Conservation (phyloP, 2,329 filamentous ascomycete species). For the Alternaria brassicicola region DNA sequence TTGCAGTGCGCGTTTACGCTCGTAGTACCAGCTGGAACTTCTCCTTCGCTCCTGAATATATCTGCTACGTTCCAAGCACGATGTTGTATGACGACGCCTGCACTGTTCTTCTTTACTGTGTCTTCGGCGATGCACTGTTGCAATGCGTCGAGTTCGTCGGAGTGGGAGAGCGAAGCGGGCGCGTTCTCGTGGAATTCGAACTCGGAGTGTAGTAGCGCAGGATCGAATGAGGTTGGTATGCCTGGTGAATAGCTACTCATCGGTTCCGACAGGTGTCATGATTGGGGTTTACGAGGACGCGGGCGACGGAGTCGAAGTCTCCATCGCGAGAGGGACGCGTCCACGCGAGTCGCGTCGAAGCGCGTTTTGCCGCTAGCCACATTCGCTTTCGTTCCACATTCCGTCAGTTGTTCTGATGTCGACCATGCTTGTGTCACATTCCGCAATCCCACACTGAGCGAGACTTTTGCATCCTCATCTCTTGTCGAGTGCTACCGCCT, state of each 20-base stretch:
- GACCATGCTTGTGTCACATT: background rate
- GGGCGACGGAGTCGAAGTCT: slow-evolving; percentile 5
- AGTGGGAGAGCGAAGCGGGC: slow-evolving; percentile 38
- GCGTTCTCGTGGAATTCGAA: slow-evolving; percentile 29
- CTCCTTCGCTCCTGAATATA: slow-evolving; percentile 58
- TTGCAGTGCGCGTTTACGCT: slow-evolving; percentile 1
- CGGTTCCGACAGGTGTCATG: slow-evolving; percentile 5
- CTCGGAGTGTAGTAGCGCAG: slow-evolving; percentile 58
- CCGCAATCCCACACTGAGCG: background rate
- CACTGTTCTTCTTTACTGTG: slow-evolving; percentile 49
- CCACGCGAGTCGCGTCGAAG: slow-evolving; percentile 12
- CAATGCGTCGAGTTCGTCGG: slow-evolving; percentile 57
- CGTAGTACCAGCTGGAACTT: slow-evolving; percentile 45
- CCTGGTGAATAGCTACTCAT: slow-evolving; percentile 40
- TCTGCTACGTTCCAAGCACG: slow-evolving; percentile 56
- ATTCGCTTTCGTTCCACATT: slow-evolving; percentile 9
- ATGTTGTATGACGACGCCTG: slow-evolving; percentile 59
- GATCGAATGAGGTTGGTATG: slow-evolving; percentile 59
- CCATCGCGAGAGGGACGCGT: slow-evolving; percentile 13
- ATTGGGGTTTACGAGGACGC: background rate
- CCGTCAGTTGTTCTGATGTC: background rate
- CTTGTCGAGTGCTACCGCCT: background rate
- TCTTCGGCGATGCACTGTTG: slow-evolving; percentile 51
- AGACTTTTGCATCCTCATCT: background rate
- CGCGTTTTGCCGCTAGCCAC: slow-evolving; percentile 24